Percentiles rank a stretch among this genome's conserved stretches.
Evolutionary conservation across 768 basidiomycete genomes (phyloP).

Genomic region (Thelephora aurantiotincta): DNA sequence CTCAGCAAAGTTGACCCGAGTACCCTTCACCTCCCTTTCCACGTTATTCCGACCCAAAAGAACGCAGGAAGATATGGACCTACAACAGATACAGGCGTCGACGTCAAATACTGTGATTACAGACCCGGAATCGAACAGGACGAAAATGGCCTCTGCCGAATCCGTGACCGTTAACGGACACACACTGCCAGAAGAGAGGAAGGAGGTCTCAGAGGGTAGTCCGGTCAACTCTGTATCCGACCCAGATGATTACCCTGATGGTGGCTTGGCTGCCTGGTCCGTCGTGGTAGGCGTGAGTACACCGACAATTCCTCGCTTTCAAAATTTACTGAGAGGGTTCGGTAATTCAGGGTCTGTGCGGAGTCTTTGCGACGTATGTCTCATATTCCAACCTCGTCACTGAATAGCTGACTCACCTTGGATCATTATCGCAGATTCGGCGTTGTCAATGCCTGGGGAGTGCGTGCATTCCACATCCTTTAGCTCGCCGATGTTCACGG

Average conservation of each 20-base stretch:
- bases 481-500: neutral
- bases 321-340: slow-evolving; percentile 1
- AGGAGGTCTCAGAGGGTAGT: too few relatives aligned
- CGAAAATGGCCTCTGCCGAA: too few relatives aligned
- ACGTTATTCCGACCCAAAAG: too few relatives aligned
- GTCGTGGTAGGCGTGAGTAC: slow-evolving; percentile 24
- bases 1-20: too few relatives aligned
- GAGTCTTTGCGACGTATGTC: slow-evolving; percentile 29
- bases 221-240: too few relatives aligned
- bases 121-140: too few relatives aligned
- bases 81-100: too few relatives aligned
- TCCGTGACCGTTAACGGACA: too few relatives aligned
- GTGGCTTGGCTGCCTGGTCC: slow-evolving; percentile 29
- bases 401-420: neutral
- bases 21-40: too few relatives aligned
- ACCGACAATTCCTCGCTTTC: neutral
- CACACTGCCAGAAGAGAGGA: too few relatives aligned
- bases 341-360: slow-evolving; percentile 12
- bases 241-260: slow-evolving; percentile 23
- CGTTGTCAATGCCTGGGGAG: slow-evolving; percentile 65
- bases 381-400: neutral
- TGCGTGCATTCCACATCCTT: slow-evolving; percentile 18
- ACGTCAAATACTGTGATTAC: too few relatives aligned
- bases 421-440: slow-evolving; percentile 31
- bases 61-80: too few relatives aligned